These are phyloP conservation scores for Beauveria varroae DNA, from an alignment of 2,329 filamentous ascomycete genomes.

Conservation along the genomic window DNA sequence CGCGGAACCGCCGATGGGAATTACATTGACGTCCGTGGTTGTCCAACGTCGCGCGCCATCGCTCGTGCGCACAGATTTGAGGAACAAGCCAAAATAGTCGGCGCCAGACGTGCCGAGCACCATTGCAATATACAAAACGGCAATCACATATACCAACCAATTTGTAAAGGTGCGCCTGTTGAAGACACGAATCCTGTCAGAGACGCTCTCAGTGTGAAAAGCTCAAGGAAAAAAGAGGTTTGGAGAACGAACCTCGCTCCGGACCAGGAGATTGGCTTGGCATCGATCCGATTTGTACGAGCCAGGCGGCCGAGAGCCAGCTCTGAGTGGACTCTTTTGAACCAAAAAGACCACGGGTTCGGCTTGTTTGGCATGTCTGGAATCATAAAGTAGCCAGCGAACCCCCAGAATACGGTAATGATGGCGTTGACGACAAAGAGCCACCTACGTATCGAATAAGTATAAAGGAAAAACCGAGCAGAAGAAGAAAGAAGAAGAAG, in stretches of 20 bases:
- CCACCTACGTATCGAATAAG: slow-evolving; percentile 18
- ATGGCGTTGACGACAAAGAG: slow-evolving; percentile 38
- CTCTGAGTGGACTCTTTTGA: slow-evolving; percentile 19
- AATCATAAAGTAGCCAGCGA: slow-evolving; percentile 26
- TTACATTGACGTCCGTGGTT: slow-evolving; percentile 40
- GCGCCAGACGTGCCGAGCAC: slow-evolving; percentile 26
- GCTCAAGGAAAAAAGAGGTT: background rate
- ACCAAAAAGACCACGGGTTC: slow-evolving; percentile 22
- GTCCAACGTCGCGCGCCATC: slow-evolving; percentile 21
- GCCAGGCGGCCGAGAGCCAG: slow-evolving; percentile 23
- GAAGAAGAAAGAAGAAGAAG: slow-evolving; percentile 13
- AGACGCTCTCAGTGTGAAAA: background rate
- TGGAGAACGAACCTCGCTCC: slow-evolving; percentile 13
- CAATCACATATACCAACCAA: slow-evolving; percentile 25
- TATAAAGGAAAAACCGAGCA: background rate
- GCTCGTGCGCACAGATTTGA: slow-evolving; percentile 21
- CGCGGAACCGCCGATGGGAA: slow-evolving; percentile 35
- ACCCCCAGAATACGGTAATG: slow-evolving; percentile 25
- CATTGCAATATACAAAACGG: slow-evolving; percentile 23
- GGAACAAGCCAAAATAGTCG: slow-evolving; percentile 27
- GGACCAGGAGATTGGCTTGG: slow-evolving; percentile 20
- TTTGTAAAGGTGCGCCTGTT: slow-evolving; percentile 18
- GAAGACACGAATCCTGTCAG: background rate
- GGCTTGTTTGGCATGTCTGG: slow-evolving; percentile 26
- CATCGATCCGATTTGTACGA: slow-evolving; percentile 14